These are phyloP conservation scores for Triadica sebifera DNA, from an alignment of 345 rosid species.

Conservation along the genomic window DNA sequence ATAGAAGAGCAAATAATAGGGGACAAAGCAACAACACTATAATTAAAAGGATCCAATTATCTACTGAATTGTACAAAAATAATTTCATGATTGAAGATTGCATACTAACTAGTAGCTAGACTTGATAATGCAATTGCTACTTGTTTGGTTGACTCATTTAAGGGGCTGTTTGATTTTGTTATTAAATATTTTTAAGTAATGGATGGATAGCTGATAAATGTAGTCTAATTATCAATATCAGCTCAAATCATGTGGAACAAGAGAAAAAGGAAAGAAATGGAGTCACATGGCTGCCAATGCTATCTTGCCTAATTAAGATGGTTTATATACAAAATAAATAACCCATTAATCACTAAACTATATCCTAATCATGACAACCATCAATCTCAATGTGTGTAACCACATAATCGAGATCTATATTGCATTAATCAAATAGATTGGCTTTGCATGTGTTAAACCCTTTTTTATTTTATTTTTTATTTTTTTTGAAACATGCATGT, in stretches of 20 bases:
- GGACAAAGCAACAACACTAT: slow-evolving; percentile 6
- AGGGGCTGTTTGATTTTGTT: no score
- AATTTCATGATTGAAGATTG: background rate
- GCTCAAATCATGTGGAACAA: no score
- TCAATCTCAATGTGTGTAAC: background rate
- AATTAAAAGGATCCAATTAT: slow-evolving; percentile 6
- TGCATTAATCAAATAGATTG: background rate
- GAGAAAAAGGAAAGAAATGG: no score
- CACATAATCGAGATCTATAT: slow-evolving; percentile 8
- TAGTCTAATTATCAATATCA: no score
- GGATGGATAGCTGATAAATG: no score
- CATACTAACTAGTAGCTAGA: no score
- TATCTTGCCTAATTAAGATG: slow-evolving; percentile 8
- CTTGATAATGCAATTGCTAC: no score
- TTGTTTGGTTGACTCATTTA: no score
- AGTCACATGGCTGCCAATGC: no score
- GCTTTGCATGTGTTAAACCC: slow-evolving; percentile 6
- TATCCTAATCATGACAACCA: slow-evolving; percentile 21
- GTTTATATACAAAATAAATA: background rate
- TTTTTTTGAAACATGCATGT: no score
- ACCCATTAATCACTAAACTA: background rate
- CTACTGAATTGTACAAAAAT: background rate
- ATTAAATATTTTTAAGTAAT: no score
- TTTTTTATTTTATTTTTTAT: no score
- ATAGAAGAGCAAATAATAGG: background rate